phyloP scores from a whole-genome alignment of 768 basidiomycete genomes.

The Russula olivacea region DNA sequence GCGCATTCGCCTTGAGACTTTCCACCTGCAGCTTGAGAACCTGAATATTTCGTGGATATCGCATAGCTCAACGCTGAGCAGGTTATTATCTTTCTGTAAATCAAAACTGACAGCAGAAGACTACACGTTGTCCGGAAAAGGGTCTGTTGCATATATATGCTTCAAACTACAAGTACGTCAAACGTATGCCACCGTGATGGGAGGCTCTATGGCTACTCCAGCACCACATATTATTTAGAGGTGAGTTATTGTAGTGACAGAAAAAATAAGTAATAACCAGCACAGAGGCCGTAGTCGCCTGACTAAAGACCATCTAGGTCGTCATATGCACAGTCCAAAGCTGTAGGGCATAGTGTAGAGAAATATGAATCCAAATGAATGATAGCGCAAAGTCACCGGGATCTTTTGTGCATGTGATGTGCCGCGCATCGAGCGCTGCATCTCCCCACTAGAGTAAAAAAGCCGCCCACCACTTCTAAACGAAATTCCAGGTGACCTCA shows the following conservation, averaged over 20 bases:
- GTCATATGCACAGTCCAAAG: not conserved
- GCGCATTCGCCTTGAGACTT: too few species aligned
- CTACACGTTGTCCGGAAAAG: too few species aligned
- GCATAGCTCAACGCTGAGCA: too few species aligned
- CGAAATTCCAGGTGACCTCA: not conserved
- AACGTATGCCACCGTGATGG: not conserved
- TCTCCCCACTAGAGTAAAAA: not conserved
- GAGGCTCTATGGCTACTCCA: not conserved
- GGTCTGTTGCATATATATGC: conserved; percentile 4
- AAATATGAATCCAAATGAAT: not conserved
- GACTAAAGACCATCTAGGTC: conserved; percentile 4
- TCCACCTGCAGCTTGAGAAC: too few species aligned
- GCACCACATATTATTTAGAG: not conserved
- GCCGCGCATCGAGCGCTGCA: not conserved
- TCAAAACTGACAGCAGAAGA: too few species aligned
- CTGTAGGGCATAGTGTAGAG: not conserved
- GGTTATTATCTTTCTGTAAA: too few species aligned
- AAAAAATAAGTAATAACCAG: conserved; percentile 5
- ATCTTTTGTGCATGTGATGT: not conserved
- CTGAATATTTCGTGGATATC: too few species aligned
- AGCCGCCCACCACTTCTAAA: not conserved
- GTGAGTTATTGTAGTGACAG: too few species aligned
- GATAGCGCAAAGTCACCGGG: not conserved
- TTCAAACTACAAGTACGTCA: conserved; percentile 5
- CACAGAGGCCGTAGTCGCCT: conserved; percentile 1